These are phyloP conservation scores for Teratosphaeria zuluensis DNA, from an alignment of 2,329 filamentous ascomycete genomes.

Conservation along the genomic window DNA sequence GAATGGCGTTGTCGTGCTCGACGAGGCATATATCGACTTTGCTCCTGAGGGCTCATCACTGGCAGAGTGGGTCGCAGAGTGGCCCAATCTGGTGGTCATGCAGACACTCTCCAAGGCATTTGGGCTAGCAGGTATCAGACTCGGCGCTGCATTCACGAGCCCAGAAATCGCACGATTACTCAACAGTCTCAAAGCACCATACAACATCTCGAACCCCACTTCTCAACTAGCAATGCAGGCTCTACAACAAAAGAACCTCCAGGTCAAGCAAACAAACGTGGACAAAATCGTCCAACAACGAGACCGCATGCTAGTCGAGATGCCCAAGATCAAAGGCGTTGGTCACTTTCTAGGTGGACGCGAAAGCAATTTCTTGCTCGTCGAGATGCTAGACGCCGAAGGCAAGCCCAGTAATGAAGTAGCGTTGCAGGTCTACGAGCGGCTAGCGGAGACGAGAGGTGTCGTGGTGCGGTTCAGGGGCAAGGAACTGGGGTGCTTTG, in stretches of 20 bases:
- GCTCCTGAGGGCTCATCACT: slow-evolving; percentile 68
- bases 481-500: slow-evolving; percentile 80
- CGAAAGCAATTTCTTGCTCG: slow-evolving; percentile 81
- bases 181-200: slow-evolving; percentile 90
- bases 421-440: slow-evolving; percentile 73
- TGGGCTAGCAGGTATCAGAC: slow-evolving; percentile 82
- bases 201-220: slow-evolving; percentile 87
- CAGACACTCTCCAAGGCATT: slow-evolving; percentile 98
- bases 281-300: slow-evolving; percentile 66
- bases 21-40: slow-evolving; percentile 97
- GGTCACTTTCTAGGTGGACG: slow-evolving; percentile 71
- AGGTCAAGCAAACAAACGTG: slow-evolving; percentile 61
- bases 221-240: slow-evolving; percentile 69
- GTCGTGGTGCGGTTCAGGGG: slow-evolving; percentile 92
- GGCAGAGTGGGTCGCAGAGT: slow-evolving; percentile 83
- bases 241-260: slow-evolving; percentile 56
- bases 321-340: slow-evolving; percentile 67
- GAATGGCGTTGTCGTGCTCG: slow-evolving; percentile 89
- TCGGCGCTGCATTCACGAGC: slow-evolving; percentile 76
- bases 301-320: slow-evolving; percentile 60
- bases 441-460: slow-evolving; percentile 71
- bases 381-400: slow-evolving; percentile 68
- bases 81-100: slow-evolving; percentile 94
- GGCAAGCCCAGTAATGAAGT: slow-evolving; percentile 69
- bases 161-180: slow-evolving; percentile 66